phyloP scores from a whole-genome alignment of 495 filamentous ascomycete species.

The Aspergillus asperescens region DNA sequence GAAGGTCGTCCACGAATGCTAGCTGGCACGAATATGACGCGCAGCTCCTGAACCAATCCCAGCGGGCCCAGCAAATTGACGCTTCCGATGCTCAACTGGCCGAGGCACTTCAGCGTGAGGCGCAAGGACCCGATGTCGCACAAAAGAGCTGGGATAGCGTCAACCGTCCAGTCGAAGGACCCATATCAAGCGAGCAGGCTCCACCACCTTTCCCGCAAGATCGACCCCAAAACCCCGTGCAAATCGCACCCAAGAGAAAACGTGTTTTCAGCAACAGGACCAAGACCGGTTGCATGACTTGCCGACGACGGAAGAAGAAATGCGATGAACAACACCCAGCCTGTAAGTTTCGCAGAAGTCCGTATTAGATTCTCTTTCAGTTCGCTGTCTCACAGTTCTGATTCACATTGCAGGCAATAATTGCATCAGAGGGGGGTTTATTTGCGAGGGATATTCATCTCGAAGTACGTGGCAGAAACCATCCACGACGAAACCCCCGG shows the following conservation, averaged over 20 bases:
- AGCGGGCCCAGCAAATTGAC: slow-evolving; percentile 46
- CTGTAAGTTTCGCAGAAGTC: slow-evolving; percentile 51
- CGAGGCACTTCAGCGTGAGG: slow-evolving; percentile 48
- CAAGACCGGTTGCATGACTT: slow-evolving; percentile 96
- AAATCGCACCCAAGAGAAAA: slow-evolving; percentile 76
- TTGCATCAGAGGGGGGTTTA: slow-evolving; percentile 84
- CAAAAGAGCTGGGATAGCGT: slow-evolving; percentile 28
- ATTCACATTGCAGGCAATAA: slow-evolving; percentile 64
- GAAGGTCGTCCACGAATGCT: slow-evolving; percentile 27
- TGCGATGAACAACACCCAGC: slow-evolving; percentile 94
- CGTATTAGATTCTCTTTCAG: slow-evolving; percentile 11
- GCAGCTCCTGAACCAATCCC: slow-evolving; percentile 37
- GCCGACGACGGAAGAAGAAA: slow-evolving; percentile 93
- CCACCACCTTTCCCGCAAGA: slow-evolving; percentile 38
- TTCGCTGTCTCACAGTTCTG: slow-evolving; percentile 6
- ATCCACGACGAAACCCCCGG: slow-evolving; percentile 54
- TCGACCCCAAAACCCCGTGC: slow-evolving; percentile 37
- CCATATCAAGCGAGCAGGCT: slow-evolving; percentile 31
- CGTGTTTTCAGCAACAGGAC: slow-evolving; percentile 93
- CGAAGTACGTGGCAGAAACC: slow-evolving; percentile 68
- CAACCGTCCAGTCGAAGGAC: slow-evolving; percentile 29
- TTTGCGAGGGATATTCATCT: slow-evolving; percentile 89
- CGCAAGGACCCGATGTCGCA: slow-evolving; percentile 35
- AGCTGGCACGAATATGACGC: slow-evolving; percentile 42
- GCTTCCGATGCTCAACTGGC: slow-evolving; percentile 46